Evolutionary conservation across 176 grass and related monocot species (phyloP).

Genomic region (Oryza nivara): DNA sequence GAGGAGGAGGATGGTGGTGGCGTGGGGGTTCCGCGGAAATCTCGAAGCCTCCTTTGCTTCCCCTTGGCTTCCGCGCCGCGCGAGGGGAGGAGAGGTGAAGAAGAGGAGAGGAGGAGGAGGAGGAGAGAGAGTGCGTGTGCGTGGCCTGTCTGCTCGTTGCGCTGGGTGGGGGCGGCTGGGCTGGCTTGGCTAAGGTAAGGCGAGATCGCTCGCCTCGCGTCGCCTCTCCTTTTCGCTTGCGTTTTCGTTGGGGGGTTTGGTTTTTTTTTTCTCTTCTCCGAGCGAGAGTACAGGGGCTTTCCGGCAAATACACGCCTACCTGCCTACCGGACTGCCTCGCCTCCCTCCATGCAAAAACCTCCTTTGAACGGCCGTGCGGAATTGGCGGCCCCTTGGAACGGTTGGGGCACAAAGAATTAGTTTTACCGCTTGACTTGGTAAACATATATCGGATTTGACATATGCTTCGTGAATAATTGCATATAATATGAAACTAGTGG

Average conservation of each 20-base stretch:
- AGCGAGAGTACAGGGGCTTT: background rate
- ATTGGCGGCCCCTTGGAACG: background rate
- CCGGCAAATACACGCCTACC: background rate
- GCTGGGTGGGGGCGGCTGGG: slow-evolving; percentile 24
- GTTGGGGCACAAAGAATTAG: background rate
- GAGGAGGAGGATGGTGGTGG: background rate
- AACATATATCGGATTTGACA: background rate
- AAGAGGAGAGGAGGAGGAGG: slow-evolving; percentile 16
- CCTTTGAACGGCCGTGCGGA: background rate
- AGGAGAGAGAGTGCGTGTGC: slow-evolving; percentile 14
- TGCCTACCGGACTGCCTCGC: background rate
- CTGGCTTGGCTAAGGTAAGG: background rate
- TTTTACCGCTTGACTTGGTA: background rate
- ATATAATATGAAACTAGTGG: background rate
- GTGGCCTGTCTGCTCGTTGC: slow-evolving; percentile 23
- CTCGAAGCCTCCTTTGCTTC: slow-evolving; percentile 47
- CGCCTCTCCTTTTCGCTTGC: background rate
- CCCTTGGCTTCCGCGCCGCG: slow-evolving; percentile 47
- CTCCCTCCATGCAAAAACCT: background rate
- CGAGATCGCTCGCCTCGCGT: background rate
- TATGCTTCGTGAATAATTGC: background rate
- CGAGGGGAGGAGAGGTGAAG: slow-evolving; percentile 31
- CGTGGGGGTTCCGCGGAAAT: slow-evolving; percentile 53
- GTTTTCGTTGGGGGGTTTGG: slow-evolving; percentile 4
- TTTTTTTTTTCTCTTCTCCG: background rate